Percentiles rank a stretch among this genome's conserved stretches.
These are phyloP conservation scores for Colletotrichum cereale DNA, from an alignment of 2,329 filamentous ascomycete genomes.

Conservation along the genomic window DNA sequence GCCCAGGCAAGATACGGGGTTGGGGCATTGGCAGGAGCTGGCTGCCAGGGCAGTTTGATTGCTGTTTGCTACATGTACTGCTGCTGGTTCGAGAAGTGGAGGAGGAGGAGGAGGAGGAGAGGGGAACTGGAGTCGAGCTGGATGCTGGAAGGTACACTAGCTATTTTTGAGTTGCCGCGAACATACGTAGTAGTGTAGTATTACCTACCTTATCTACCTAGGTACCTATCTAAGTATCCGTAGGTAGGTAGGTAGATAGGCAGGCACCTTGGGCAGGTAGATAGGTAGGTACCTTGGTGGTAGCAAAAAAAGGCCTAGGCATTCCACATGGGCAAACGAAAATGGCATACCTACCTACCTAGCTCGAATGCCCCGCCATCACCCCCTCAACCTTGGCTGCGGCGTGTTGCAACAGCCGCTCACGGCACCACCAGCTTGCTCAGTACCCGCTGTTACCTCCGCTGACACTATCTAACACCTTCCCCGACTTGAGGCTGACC, in stretches of 20 bases:
- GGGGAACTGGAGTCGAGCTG: neutral
- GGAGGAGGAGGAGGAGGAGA: neutral
- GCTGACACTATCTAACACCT: constrained; percentile 19
- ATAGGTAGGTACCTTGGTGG: neutral
- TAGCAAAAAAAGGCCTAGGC: neutral
- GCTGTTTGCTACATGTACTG: neutral
- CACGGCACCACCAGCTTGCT: neutral
- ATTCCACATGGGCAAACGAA: constrained; percentile 38
- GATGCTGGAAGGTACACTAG: neutral
- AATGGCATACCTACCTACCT: constrained; percentile 34
- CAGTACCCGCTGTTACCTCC: constrained; percentile 8
- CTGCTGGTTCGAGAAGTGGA: neutral
- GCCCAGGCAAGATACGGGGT: neutral
- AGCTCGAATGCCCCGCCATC: constrained; percentile 35
- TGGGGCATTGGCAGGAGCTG: neutral
- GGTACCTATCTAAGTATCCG: neutral
- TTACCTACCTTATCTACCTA: neutral
- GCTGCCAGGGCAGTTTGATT: neutral
- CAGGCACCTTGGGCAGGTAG: neutral
- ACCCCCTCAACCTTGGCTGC: constrained; percentile 35
- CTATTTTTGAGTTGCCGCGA: neutral
- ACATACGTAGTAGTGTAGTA: no score
- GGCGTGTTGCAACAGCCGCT: neutral
- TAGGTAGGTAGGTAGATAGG: neutral
- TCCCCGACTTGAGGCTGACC: neutral